Base-by-base conservation (phyloP, 805 yeast species). In the Cyberlindnera saturnus region DNA sequence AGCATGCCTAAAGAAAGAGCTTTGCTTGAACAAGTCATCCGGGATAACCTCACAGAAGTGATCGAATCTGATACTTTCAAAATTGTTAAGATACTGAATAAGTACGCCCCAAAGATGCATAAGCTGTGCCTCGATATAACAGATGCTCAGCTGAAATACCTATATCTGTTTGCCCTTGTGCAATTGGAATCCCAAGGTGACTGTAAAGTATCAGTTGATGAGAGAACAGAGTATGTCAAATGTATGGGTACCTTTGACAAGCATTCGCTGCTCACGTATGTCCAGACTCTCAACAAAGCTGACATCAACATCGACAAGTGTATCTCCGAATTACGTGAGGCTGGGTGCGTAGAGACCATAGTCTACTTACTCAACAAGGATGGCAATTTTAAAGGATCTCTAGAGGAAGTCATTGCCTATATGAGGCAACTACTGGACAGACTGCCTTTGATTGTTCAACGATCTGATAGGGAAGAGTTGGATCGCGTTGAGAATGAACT, bases 51-150 rank as follows among this genome's bases (percentile, higher is more conserved):
- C 41, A 15, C 39, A 1, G 51, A 58, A 2, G 40, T 65, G n/a
- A 56, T 51, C 31, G 65, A 60, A 16, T 46, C 51, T 14, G 57
- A 66, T 26, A 57, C 64, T 1, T 51, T 29, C 35, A 58, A 53
- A 51, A 60, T 42, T 44, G 59, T 17, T 34, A 50, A 32, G 57
- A 61, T 51, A 40, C 59, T 44, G 51, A 67, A 56, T 41, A 43
- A 35, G 23, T 51, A 48, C 19, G 35, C 39, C 5, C 60, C 60
- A 13, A 38, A 39, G 5, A 16, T 50, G 23, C 61, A 57, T 36
- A 45, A 38, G 11, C 34, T 44, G 3, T 45, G 49, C 4, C 34
- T 57, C 4, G 32, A 18, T 0, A 37, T 57, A 6, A 23, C 33
- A 2, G 60, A 58, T 30, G 36, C 41, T 6, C 59, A 57, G 23